Conservation (phyloP, 495 filamentous ascomycete genomes). For the Delitschia confertaspora region DNA sequence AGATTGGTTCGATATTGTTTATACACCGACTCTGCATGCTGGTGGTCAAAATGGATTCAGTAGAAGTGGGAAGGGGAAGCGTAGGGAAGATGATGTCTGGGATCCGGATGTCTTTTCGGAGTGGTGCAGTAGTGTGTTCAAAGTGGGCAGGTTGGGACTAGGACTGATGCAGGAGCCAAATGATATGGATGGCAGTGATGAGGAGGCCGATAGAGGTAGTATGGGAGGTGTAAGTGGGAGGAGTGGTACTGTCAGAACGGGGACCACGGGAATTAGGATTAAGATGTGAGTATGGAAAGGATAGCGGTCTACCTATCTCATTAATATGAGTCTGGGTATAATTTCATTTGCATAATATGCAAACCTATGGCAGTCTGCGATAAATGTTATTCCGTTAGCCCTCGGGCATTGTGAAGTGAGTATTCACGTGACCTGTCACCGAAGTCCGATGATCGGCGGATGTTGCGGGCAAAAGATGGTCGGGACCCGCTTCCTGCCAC, state of each 20-base stretch:
- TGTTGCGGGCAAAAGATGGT: too few relatives aligned
- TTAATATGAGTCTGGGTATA: too few relatives aligned
- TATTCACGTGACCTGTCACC: too few relatives aligned
- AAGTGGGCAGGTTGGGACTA: slow-evolving; percentile 24
- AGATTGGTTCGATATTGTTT: slow-evolving; percentile 32
- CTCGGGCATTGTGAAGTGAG: too few relatives aligned
- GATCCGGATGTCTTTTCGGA: slow-evolving; percentile 35
- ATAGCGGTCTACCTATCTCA: too few relatives aligned
- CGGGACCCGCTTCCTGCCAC: too few relatives aligned
- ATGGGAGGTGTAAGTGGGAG: slow-evolving; percentile 5
- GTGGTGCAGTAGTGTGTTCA: slow-evolving; percentile 28
- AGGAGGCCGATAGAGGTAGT: slow-evolving; percentile 8
- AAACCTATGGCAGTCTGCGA: too few relatives aligned
- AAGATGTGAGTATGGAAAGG: slow-evolving; percentile 18
- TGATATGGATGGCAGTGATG: slow-evolving; percentile 4
- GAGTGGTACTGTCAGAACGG: slow-evolving; percentile 16
- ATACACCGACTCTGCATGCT: slow-evolving; percentile 39
- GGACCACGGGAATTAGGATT: slow-evolving; percentile 19
- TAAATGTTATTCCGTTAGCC: too few relatives aligned
- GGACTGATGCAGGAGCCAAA: slow-evolving; percentile 16
- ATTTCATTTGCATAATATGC: too few relatives aligned
- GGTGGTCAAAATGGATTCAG: slow-evolving; percentile 34
- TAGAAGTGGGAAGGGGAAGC: slow-evolving; percentile 52
- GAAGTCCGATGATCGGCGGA: too few relatives aligned
- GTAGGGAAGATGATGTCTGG: slow-evolving; percentile 45